Conservation (phyloP, 139 green algal genomes). For the Chlorella ohadii region DNA sequence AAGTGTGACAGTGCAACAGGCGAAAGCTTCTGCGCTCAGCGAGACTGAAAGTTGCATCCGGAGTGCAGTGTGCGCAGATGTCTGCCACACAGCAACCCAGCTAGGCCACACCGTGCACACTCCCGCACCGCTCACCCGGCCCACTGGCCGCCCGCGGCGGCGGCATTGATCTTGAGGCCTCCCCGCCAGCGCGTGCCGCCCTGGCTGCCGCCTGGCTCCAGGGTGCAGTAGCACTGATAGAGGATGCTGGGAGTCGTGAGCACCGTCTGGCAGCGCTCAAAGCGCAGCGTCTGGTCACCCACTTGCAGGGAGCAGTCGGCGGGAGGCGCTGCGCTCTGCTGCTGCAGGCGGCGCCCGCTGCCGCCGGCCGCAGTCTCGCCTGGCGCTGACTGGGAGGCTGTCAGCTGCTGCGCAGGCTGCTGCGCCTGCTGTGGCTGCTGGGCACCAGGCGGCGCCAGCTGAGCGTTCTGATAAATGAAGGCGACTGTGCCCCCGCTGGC, state of each 20-base stretch:
- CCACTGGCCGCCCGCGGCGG: conserved; percentile 6
- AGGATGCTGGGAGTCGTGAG: background rate
- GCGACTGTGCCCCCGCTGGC: background rate
- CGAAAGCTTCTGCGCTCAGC: no score
- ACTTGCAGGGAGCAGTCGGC: conserved; percentile 11
- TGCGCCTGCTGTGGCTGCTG: background rate
- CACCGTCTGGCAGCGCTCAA: conserved; percentile 13
- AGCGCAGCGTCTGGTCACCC: background rate
- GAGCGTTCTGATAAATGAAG: background rate
- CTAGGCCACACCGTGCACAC: no score
- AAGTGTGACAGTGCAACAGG: no score
- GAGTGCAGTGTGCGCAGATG: no score
- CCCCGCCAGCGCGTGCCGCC: conserved; percentile 6
- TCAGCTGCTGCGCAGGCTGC: background rate
- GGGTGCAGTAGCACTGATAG: conserved; percentile 4
- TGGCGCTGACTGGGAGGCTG: background rate
- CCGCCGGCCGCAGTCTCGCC: background rate
- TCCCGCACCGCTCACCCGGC: conserved; percentile 3
- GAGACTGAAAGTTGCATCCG: no score
- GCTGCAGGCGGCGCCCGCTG: background rate
- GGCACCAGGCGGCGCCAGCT: background rate
- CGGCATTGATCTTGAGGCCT: background rate
- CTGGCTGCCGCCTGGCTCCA: background rate
- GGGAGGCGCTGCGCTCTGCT: background rate
- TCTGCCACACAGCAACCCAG: no score